Percentiles rank a stretch among this genome's conserved stretches.
Conservation (phyloP, 108 stramenopile genomes). For the Cyclotella distinguenda region DNA sequence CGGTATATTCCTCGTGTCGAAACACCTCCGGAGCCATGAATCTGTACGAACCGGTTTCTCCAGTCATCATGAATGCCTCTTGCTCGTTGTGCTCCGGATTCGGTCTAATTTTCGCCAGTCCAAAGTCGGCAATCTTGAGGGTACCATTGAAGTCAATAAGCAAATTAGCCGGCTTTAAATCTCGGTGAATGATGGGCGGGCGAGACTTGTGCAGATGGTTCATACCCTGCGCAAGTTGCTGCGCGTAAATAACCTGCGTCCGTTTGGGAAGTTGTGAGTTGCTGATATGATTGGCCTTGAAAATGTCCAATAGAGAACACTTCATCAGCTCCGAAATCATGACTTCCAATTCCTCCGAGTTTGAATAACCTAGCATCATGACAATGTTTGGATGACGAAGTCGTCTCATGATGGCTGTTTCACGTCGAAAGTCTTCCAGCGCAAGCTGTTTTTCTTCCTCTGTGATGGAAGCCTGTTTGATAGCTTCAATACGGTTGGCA, state of each 20-base stretch:
- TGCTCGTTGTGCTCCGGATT: conserved; percentile 62
- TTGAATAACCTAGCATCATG: conserved; percentile 80
- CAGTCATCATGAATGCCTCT: conserved; percentile 80
- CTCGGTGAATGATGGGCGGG: conserved; percentile 91
- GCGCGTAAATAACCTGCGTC: conserved; percentile 72
- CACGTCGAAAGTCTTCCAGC: conserved; percentile 73
- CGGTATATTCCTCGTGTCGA: conserved; percentile 80
- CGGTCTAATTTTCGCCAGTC: conserved; percentile 86
- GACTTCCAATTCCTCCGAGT: conserved; percentile 72
- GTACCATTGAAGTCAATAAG: conserved; percentile 85
- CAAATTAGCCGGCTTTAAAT: conserved; percentile 71
- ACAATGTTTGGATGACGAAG: conserved; percentile 85
- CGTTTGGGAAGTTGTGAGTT: conserved; percentile 64
- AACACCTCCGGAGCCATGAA: conserved; percentile 93
- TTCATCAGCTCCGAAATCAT: conserved; percentile 88
- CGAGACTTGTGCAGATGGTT: conserved; percentile 87
- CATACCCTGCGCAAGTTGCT: conserved; percentile 87
- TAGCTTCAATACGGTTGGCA: conserved; percentile 46
- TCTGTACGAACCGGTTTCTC: conserved; percentile 85
- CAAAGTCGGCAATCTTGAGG: conserved; percentile 96
- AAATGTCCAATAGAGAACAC: conserved; percentile 79
- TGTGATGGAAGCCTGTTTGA: conserved; percentile 25
- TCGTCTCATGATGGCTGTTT: conserved; percentile 72
- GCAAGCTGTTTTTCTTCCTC: conserved; percentile 65
- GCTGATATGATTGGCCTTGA: conserved; percentile 74